Evolutionary conservation across 2,329 filamentous ascomycete genomes (phyloP).

Genomic region (Fusarium globosum): DNA sequence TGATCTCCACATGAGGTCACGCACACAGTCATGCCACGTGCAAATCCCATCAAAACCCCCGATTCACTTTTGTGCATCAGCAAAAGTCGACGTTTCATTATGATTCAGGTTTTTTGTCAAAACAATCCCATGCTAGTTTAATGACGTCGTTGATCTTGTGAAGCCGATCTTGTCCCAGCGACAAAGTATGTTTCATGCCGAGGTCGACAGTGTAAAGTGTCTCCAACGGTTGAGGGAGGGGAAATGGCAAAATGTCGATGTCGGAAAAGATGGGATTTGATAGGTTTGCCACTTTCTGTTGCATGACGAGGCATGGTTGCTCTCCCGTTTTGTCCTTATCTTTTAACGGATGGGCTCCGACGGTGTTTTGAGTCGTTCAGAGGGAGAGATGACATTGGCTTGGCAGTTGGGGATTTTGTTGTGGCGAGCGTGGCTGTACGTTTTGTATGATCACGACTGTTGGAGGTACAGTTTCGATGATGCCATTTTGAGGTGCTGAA

Average conservation of each 20-base stretch:
- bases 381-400: neutral
- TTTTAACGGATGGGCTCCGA: neutral
- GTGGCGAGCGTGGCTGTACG: conserved; percentile 5
- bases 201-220: neutral
- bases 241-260: neutral
- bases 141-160: conserved; percentile 24
- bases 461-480: neutral
- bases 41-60: neutral
- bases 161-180: conserved; percentile 9
- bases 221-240: neutral
- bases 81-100: conserved; percentile 8
- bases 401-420: neutral
- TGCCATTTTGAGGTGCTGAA: neutral
- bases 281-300: conserved; percentile 4
- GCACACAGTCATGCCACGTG: conserved; percentile 28
- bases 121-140: conserved; percentile 1
- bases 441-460: neutral
- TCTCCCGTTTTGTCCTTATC: conserved; percentile 2
- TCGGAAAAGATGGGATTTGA: neutral
- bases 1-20: conserved; percentile 45
- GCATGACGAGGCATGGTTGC: neutral
- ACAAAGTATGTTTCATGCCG: neutral
- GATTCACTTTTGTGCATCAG: conserved; percentile 13
- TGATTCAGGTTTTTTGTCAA: conserved; percentile 4
- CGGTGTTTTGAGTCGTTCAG: neutral